phyloP scores from a whole-genome alignment of 805 yeast genomes.

The Wickerhamomyces ciferrii region DNA sequence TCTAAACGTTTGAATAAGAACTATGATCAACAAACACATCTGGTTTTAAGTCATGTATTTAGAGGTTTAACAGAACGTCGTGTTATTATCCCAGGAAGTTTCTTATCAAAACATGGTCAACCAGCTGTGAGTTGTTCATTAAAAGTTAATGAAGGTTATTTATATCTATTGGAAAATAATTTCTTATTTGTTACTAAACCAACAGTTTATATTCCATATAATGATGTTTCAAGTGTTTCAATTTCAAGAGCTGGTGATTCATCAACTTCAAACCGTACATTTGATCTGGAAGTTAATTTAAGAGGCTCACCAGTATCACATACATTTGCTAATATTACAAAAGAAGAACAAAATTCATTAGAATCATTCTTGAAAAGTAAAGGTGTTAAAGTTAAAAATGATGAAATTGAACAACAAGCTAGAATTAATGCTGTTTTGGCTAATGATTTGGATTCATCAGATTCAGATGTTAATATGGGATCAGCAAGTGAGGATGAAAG shows the following conservation, averaged over 20 bases:
- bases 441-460: constrained; percentile 44
- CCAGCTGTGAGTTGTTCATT: constrained; percentile 89
- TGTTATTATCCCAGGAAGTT: constrained; percentile 80
- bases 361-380: constrained; percentile 75
- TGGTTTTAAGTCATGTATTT: constrained; percentile 82
- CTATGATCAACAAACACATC: constrained; percentile 80
- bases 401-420: constrained; percentile 81
- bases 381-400: constrained; percentile 79
- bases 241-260: constrained; percentile 88
- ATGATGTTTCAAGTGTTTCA: constrained; percentile 70
- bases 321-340: constrained; percentile 80
- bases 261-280: constrained; percentile 75
- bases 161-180: constrained; percentile 90
- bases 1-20: constrained; percentile 66
- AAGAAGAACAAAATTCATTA: constrained; percentile 80
- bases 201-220: constrained; percentile 82
- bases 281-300: constrained; percentile 79
- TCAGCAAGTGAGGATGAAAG: constrained; percentile 85
- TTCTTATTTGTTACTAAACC: constrained; percentile 91
- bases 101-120: constrained; percentile 67
- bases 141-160: constrained; percentile 92
- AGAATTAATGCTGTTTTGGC: constrained; percentile 74
- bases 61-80: constrained; percentile 87
- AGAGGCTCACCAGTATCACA: constrained; percentile 60
- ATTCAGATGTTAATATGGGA: constrained; percentile 48